Evolutionary conservation across 371 early-diverging fungal species (phyloP), one percentile per base, ranked within the genome.

Genomic region (Chytridium lagenaria): DNA sequence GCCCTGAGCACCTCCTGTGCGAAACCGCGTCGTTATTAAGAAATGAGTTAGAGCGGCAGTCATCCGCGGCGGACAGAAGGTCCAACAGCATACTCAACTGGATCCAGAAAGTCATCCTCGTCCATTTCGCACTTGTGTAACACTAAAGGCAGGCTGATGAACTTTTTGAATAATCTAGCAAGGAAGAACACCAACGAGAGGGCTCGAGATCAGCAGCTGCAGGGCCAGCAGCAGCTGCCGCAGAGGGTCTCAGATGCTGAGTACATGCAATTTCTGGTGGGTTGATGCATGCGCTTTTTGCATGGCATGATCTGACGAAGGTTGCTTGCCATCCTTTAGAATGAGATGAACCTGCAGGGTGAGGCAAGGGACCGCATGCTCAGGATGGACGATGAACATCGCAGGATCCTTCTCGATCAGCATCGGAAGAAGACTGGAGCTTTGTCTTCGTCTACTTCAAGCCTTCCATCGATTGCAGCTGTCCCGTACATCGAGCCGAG

Each of bases 1-100:
- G 61, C 61, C 15, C 3, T 2, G n/a, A 61, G 61, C 7, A 61
- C 34, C 12, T 61, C 61, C 61, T 61, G 23, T n/a, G n/a, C n/a
- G 23, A 7, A 26, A 16, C 26, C 26, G 30, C 19, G 19, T 55
- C 23, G 55, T 55, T 28, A 16, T 55, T 26, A 55, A 16, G 16
- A 23, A 10, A 10, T 12, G 26, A 52, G 55, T 52, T 26, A 61
- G 10, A 61, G 61, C 26, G n/a, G 10, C 16, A 34, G 23, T 61
- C 61, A 34, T 61, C 61, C 23, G 5, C 55, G 5, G 23, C 5
- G 5, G 12, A 22, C 7, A 52, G 55, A n/a, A n/a, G 26, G 5
- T n/a, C 26, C 12, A 10, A 26, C 16, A 10, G 26, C n/a, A 22
- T 10, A 34, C 36, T 61, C 30, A 31, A 61, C 12, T 23, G 22